These are phyloP conservation scores for Camelina neglecta DNA, from an alignment of 345 rosid species.

Conservation along the genomic window DNA sequence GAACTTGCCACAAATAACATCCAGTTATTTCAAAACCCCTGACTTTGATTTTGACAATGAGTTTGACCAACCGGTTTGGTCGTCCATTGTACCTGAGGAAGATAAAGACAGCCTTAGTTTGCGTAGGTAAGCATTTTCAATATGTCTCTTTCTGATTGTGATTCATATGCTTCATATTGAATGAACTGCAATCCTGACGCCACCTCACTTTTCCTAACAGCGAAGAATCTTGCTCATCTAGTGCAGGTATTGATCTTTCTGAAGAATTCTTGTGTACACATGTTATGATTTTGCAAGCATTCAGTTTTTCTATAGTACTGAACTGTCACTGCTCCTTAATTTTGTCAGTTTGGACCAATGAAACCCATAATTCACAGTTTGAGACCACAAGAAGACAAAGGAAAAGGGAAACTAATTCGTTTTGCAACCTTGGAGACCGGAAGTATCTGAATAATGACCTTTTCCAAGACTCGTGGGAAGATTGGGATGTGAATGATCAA, in stretches of 20 bases:
- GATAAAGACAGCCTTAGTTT: slow-evolving; percentile 56
- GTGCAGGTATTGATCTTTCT: slow-evolving; percentile 62
- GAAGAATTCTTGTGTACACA: slow-evolving; percentile 18
- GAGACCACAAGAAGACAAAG: slow-evolving; percentile 42
- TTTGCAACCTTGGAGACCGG: slow-evolving; percentile 40
- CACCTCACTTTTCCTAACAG: slow-evolving; percentile 53
- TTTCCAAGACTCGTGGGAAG: slow-evolving; percentile 42
- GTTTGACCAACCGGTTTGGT: slow-evolving; percentile 47
- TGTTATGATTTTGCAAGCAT: slow-evolving; percentile 22
- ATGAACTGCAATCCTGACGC: slow-evolving; percentile 33
- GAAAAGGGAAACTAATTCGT: slow-evolving; percentile 40
- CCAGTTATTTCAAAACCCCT: slow-evolving; percentile 13
- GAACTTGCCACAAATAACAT: slow-evolving; percentile 5
- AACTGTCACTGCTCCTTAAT: slow-evolving; percentile 22
- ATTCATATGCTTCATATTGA: slow-evolving; percentile 15
- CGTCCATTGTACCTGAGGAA: slow-evolving; percentile 50
- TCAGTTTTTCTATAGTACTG: slow-evolving; percentile 12
- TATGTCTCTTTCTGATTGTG: slow-evolving; percentile 33
- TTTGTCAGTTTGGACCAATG: slow-evolving; percentile 56
- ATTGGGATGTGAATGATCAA: slow-evolving; percentile 37
- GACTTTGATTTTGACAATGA: slow-evolving; percentile 37
- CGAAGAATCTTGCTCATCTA: slow-evolving; percentile 87
- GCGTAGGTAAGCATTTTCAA: slow-evolving; percentile 55
- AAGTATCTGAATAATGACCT: slow-evolving; percentile 28
- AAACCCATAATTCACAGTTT: slow-evolving; percentile 40